A percentile compares a stretch with the other conserved stretches of the same genome.
Evolutionary conservation across 352 stramenopile genomes (phyloP).

Genomic region (Globisporangium heterothallicum): DNA sequence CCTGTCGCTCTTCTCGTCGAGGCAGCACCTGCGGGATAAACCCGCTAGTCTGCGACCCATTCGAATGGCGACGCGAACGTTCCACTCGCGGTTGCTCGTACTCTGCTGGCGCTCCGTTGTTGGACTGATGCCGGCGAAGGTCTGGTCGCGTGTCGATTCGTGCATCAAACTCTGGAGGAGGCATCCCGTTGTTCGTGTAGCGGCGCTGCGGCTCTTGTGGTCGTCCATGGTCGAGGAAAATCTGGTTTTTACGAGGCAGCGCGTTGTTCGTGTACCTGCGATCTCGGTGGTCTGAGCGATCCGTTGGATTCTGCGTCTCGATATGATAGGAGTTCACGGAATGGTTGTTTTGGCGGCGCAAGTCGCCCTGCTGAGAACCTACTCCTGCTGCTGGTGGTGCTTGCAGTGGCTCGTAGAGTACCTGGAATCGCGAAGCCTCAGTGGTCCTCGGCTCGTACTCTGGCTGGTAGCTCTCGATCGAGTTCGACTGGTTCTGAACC

Average conservation of each 20-base stretch:
- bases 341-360: slow-evolving; percentile 2
- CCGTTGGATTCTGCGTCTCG: slow-evolving; percentile 18
- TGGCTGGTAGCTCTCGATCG: slow-evolving; percentile 18
- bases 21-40: background rate
- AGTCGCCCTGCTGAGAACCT: background rate
- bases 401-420: slow-evolving; percentile 16
- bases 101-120: background rate
- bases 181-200: background rate
- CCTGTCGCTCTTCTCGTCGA: background rate
- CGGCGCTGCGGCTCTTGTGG: slow-evolving; percentile 1
- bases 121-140: slow-evolving; percentile 12
- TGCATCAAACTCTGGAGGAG: slow-evolving; percentile 21
- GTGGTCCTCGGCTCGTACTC: slow-evolving; percentile 27
- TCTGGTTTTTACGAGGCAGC: slow-evolving; percentile 7
- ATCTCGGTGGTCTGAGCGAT: slow-evolving; percentile 3
- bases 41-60: slow-evolving; percentile 5
- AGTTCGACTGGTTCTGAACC: background rate
- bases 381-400: background rate
- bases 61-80: slow-evolving; percentile 9
- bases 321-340: slow-evolving; percentile 11
- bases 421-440: slow-evolving; percentile 18
- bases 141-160: slow-evolving; percentile 20
- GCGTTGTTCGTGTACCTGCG: slow-evolving; percentile 21
- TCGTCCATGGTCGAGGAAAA: background rate
- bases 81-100: background rate